These are phyloP conservation scores for Papilionanthe hybrid DNA, from an alignment of 116 monocot genomes.

Conservation along the genomic window DNA sequence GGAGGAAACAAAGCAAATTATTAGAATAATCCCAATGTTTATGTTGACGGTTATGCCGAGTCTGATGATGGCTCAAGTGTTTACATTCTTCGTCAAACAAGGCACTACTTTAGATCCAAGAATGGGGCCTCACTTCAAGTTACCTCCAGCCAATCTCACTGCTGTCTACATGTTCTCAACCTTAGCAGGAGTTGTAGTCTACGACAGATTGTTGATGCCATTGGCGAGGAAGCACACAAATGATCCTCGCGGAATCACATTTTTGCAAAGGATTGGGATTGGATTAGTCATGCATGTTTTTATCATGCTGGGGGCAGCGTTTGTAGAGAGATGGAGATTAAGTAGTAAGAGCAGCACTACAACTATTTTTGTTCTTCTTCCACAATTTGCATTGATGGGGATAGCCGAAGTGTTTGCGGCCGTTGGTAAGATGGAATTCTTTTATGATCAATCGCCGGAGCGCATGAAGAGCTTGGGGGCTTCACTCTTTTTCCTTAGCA, in stretches of 20 bases:
- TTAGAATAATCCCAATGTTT: constrained; percentile 28
- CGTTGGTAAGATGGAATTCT: constrained; percentile 22
- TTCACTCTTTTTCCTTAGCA: constrained; percentile 9
- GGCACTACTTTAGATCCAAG: constrained; percentile 18
- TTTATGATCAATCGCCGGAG: constrained; percentile 25
- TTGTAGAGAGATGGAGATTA: constrained; percentile 19
- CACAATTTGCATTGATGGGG: constrained; percentile 25
- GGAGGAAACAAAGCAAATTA: constrained; percentile 27
- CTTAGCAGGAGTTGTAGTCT: constrained; percentile 16
- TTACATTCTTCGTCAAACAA: constrained; percentile 30
- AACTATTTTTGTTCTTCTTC: constrained; percentile 14
- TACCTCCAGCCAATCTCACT: constrained; percentile 18
- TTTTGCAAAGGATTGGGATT: constrained; percentile 23
- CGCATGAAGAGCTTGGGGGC: constrained; percentile 28
- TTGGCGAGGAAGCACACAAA: constrained; percentile 9
- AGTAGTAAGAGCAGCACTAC: not conserved
- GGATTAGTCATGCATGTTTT: constrained; percentile 11
- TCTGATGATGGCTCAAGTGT: constrained; percentile 22
- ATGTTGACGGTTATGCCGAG: constrained; percentile 23
- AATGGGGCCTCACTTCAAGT: constrained; percentile 23
- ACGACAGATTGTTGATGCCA: constrained; percentile 17
- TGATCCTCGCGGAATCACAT: constrained; percentile 17
- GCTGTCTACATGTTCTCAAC: constrained; percentile 13
- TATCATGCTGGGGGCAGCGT: constrained; percentile 18
- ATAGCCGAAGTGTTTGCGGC: constrained; percentile 16